Evolutionary conservation across 1,284 basidiomycete species (phyloP).

Genomic region (Trametes hirsuta): DNA sequence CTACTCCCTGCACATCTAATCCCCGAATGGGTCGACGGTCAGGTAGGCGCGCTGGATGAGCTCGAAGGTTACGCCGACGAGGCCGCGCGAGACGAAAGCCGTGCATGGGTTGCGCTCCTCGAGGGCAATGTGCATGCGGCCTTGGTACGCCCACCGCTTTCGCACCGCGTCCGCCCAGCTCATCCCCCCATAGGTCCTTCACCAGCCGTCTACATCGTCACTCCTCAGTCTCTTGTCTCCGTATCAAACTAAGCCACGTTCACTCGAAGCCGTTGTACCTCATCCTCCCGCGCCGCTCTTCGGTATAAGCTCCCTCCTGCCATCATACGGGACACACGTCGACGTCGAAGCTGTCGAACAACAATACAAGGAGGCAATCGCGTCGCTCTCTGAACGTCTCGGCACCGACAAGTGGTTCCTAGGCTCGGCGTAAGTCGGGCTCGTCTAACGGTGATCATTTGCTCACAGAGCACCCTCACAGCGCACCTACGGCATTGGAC

Average conservation of each 20-base stretch:
- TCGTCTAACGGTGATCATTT: neutral
- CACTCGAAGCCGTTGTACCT: slow-evolving; percentile 47
- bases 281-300: slow-evolving; percentile 72
- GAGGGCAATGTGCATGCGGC: slow-evolving; percentile 77
- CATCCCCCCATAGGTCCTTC: slow-evolving; percentile 43
- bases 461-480: slow-evolving; percentile 30
- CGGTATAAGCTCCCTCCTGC: slow-evolving; percentile 64
- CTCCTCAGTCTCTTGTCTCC: slow-evolving; percentile 38
- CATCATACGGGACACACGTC: slow-evolving; percentile 60
- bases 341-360: slow-evolving; percentile 51
- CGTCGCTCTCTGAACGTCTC: slow-evolving; percentile 71
- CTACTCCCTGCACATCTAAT: slow-evolving; percentile 68
- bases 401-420: slow-evolving; percentile 80
- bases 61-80: slow-evolving; percentile 70
- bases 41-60: slow-evolving; percentile 44
- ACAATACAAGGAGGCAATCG: slow-evolving; percentile 71
- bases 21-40: slow-evolving; percentile 68
- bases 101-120: slow-evolving; percentile 77
- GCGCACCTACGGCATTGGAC: slow-evolving; percentile 74
- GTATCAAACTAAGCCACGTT: slow-evolving; percentile 38
- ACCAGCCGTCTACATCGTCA: slow-evolving; percentile 47
- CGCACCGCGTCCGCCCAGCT: neutral
- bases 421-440: slow-evolving; percentile 60
- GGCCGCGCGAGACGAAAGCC: slow-evolving; percentile 66
- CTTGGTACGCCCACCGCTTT: slow-evolving; percentile 49